A percentile compares a stretch with the other conserved stretches of the same genome.
Evolutionary conservation across 257 asterid genomes (phyloP).

Genomic region (Dorcoceras hygrometricum): DNA sequence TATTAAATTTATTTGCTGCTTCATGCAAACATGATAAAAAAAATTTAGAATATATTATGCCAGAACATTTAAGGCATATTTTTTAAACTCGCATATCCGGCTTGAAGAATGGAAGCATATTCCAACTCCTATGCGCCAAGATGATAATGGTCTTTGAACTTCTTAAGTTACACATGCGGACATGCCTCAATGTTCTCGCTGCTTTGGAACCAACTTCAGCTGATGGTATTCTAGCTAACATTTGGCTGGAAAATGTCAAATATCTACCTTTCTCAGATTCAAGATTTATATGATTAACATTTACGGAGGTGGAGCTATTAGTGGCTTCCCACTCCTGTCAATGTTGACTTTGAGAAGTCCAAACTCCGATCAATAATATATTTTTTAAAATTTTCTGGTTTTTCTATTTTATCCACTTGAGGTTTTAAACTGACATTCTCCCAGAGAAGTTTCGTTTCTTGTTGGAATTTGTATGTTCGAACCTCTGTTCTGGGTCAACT

Average conservation of each 20-base stretch:
- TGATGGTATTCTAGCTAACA: not conserved
- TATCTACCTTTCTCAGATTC: not conserved
- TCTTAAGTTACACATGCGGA: not conserved
- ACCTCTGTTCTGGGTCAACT: constrained; percentile 19
- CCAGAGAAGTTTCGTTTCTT: not conserved
- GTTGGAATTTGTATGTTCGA: constrained; percentile 8
- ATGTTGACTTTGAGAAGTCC: constrained; percentile 34
- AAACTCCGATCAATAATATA: not conserved
- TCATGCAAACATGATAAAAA: constrained; percentile 16
- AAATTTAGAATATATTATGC: not conserved
- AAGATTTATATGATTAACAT: constrained; percentile 20
- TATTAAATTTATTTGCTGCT: not conserved
- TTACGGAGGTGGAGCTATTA: constrained; percentile 21
- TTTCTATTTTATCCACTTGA: constrained; percentile 12
- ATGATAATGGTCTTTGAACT: not conserved
- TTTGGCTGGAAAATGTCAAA: not conserved
- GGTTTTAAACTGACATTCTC: constrained; percentile 7
- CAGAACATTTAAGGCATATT: not conserved
- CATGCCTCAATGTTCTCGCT: not conserved
- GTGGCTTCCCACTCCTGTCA: constrained; percentile 56
- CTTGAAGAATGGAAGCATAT: not conserved
- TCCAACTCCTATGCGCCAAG: not conserved
- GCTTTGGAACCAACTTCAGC: not conserved
- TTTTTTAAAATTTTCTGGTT: not conserved
- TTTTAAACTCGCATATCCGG: not conserved